Percentiles rank a stretch among this genome's conserved stretches.
These are phyloP conservation scores for Aspergillus persii DNA, from an alignment of 2,329 filamentous ascomycete genomes.

Conservation along the genomic window DNA sequence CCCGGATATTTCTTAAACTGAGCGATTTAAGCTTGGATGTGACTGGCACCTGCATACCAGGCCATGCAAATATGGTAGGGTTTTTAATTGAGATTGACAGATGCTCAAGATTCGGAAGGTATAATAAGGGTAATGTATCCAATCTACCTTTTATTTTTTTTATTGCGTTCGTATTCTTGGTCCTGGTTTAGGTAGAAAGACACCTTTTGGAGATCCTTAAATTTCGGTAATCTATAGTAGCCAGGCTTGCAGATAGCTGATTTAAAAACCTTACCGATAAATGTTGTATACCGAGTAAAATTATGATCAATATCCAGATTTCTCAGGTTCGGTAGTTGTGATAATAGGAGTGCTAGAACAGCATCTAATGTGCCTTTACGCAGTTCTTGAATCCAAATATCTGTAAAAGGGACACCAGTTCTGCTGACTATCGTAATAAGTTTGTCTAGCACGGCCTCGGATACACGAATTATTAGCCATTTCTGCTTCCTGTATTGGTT, in stretches of 20 bases:
- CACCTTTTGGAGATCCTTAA: slow-evolving; percentile 7
- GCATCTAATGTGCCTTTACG: slow-evolving; percentile 16
- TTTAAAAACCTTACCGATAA: slow-evolving; percentile 14
- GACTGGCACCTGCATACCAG: slow-evolving; percentile 5
- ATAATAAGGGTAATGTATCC: slow-evolving; percentile 20
- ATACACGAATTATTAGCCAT: too few relatives aligned
- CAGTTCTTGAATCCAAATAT: slow-evolving; percentile 16
- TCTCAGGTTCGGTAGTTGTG: slow-evolving; percentile 15
- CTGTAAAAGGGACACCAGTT: slow-evolving; percentile 6
- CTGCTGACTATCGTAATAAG: slow-evolving; percentile 5
- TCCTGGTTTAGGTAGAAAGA: background rate
- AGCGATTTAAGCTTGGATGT: slow-evolving; percentile 9
- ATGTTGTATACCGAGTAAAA: slow-evolving; percentile 8
- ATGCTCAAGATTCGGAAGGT: slow-evolving; percentile 16
- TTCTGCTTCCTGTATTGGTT: too few relatives aligned
- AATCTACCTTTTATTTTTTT: slow-evolving; percentile 10
- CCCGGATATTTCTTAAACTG: slow-evolving; percentile 10
- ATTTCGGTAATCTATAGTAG: slow-evolving; percentile 5
- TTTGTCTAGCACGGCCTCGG: background rate
- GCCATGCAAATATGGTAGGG: slow-evolving; percentile 15
- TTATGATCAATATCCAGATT: slow-evolving; percentile 10
- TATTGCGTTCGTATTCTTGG: background rate
- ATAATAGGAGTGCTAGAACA: slow-evolving; percentile 18
- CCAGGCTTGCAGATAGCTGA: slow-evolving; percentile 9
- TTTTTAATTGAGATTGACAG: slow-evolving; percentile 18